These are phyloP conservation scores for Xylaria palmicola DNA, from an alignment of 495 filamentous ascomycete species.

Conservation along the genomic window DNA sequence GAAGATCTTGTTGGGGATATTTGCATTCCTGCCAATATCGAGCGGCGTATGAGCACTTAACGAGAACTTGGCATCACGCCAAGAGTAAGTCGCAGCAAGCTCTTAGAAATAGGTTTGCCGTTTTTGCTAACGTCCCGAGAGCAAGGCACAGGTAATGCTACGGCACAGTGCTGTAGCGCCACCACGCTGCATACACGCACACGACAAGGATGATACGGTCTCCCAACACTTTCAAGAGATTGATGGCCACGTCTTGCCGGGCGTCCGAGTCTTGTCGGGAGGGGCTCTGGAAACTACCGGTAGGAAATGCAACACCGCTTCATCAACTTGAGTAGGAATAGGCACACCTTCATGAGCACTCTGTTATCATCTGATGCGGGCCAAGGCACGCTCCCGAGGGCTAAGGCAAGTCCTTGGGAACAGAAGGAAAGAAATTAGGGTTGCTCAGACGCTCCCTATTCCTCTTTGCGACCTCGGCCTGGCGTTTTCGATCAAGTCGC, in stretches of 20 bases:
- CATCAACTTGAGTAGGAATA: no score
- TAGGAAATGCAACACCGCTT: no score
- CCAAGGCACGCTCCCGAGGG: background rate
- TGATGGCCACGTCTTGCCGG: background rate
- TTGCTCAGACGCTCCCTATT: conserved; percentile 80
- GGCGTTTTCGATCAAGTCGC: conserved; percentile 73
- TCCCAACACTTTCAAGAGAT: background rate
- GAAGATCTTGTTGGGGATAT: background rate
- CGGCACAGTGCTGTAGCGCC: background rate
- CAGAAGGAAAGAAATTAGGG: conserved; percentile 77
- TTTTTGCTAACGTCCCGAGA: background rate
- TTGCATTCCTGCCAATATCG: background rate
- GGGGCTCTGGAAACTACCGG: background rate
- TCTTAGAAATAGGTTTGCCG: background rate
- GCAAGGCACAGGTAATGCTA: background rate
- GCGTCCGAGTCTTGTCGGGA: background rate
- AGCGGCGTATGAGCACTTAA: background rate
- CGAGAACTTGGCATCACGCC: background rate
- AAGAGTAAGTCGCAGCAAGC: background rate
- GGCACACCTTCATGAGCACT: background rate
- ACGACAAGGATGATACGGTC: background rate
- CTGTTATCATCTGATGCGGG: background rate
- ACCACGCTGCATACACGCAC: background rate
- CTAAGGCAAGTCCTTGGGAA: conserved; percentile 68
- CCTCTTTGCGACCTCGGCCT: conserved; percentile 74